Conservation (phyloP, 306 rosid genomes). For the Parietaria judaica region DNA sequence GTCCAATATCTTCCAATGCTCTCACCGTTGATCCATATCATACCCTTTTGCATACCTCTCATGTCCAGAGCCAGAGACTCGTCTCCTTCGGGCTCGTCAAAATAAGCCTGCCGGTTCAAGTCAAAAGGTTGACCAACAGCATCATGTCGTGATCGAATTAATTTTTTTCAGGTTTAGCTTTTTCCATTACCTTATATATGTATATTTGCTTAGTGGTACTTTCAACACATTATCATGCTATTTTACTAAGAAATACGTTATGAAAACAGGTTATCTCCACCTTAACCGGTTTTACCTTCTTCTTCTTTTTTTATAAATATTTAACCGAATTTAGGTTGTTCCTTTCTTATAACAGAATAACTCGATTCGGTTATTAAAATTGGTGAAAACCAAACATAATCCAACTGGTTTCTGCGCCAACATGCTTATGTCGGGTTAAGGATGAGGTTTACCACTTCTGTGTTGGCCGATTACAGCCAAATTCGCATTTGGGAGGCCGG, state of each 20-base stretch:
- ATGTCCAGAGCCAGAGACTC: constrained; percentile 83
- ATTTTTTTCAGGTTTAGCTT: background rate
- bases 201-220: too few species aligned
- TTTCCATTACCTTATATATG: constrained; percentile 34
- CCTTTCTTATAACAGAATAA: too few species aligned
- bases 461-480: constrained; percentile 58
- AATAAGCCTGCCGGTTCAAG: constrained; percentile 39
- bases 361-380: too few species aligned
- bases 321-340: too few species aligned
- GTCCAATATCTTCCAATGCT: constrained; percentile 90
- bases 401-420: too few species aligned
- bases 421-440: too few species aligned
- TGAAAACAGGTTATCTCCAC: too few species aligned
- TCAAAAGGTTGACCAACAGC: background rate
- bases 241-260: too few species aligned
- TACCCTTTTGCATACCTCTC: constrained; percentile 79
- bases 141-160: background rate
- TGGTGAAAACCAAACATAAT: too few species aligned
- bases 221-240: too few species aligned
- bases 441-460: constrained; percentile 57
- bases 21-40: constrained; percentile 78
- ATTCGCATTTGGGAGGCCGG: constrained; percentile 51
- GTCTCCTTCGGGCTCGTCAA: constrained; percentile 51
- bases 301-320: too few species aligned
- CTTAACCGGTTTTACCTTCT: too few species aligned